A percentile compares a stretch with the other conserved stretches of the same genome.
Evolutionary conservation across 176 grass and related monocot species (phyloP).

Genomic region (Rhynchospora tenuis): DNA sequence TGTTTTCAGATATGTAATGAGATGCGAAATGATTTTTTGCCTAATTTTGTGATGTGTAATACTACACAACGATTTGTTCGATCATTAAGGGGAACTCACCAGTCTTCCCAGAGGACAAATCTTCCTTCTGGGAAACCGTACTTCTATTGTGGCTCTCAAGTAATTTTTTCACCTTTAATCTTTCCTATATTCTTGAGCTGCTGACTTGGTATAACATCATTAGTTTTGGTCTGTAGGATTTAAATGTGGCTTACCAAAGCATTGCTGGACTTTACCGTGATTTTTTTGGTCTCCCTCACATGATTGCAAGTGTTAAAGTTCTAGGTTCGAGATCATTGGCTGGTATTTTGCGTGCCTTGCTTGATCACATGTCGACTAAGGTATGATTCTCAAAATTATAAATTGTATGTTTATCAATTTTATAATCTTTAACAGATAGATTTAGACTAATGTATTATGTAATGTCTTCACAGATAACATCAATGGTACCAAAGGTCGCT

Average conservation of each 20-base stretch:
- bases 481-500: constrained; percentile 80
- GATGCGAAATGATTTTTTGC: constrained; percentile 97
- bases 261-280: constrained; percentile 72
- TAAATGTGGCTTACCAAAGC: constrained; percentile 79
- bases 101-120: constrained; percentile 56
- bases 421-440: constrained; percentile 9
- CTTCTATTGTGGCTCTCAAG: constrained; percentile 87
- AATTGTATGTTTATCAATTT: constrained; percentile 11
- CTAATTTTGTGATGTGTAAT: constrained; percentile 95
- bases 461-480: constrained; percentile 64
- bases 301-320: constrained; percentile 94
- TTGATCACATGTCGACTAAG: constrained; percentile 98
- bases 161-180: constrained; percentile 28
- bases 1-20: constrained; percentile 79
- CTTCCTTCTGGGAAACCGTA: constrained; percentile 61
- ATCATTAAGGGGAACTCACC: constrained; percentile 57
- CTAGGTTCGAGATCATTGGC: constrained; percentile 92
- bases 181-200: background rate
- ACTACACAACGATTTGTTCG: constrained; percentile 94
- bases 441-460: constrained; percentile 13
- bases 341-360: constrained; percentile 84
- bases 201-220: constrained; percentile 16
- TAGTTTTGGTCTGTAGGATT: constrained; percentile 59
- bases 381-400: constrained; percentile 19
- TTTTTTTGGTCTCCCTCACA: constrained; percentile 96